Evolutionary conservation across 495 filamentous ascomycete genomes (phyloP).

Genomic region (Xylaria castorea): DNA sequence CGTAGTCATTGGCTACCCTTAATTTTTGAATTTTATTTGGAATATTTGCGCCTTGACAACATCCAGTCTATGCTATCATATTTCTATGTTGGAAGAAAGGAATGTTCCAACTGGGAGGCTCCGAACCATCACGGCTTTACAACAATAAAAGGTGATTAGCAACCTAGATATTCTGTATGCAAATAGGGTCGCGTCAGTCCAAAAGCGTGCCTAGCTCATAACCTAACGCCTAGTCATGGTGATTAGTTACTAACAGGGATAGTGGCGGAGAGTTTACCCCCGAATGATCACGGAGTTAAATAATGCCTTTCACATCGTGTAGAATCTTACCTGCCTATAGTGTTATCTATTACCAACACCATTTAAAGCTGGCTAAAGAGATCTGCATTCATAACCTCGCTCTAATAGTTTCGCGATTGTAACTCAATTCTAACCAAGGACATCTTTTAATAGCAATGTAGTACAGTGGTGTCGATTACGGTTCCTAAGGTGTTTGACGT

Average conservation of each 20-base stretch:
- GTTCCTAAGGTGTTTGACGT: no score
- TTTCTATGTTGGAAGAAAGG: background rate
- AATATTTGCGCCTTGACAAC: background rate
- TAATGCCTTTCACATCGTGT: background rate
- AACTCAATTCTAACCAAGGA: no score
- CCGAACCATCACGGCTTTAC: background rate
- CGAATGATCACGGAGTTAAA: conserved; percentile 10
- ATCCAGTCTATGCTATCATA: background rate
- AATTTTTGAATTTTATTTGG: background rate
- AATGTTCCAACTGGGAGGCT: background rate
- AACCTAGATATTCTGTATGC: no score
- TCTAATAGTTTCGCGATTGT: no score
- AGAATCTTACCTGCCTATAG: background rate
- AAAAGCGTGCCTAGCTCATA: background rate
- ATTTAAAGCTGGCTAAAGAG: background rate
- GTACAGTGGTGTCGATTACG: no score
- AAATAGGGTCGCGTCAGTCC: background rate
- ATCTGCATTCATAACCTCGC: background rate
- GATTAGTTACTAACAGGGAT: background rate
- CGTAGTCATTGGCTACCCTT: background rate
- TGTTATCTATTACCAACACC: background rate
- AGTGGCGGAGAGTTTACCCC: background rate
- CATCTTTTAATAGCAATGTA: no score
- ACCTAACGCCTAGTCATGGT: background rate
- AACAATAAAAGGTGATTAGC: background rate